Conservation (phyloP, 2,329 filamentous ascomycete species). For the Pseudogymnoascus sp. region DNA sequence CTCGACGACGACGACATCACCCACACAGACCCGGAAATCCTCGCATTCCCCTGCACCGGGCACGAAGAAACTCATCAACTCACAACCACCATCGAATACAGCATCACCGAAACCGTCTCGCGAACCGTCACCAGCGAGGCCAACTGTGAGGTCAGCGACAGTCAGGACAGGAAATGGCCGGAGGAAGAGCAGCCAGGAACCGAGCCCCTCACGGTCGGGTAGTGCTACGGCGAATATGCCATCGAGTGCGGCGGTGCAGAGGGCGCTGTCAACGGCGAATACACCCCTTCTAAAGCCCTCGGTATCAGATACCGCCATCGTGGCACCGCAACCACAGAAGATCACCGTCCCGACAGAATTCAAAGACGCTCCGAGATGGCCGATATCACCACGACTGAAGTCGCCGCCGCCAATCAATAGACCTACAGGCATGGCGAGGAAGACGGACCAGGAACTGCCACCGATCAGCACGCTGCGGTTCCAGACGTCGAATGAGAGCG, state of each 20-base stretch:
- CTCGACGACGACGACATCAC: conserved; percentile 10
- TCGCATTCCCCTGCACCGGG: conserved; percentile 19
- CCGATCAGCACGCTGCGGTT: conserved; percentile 45
- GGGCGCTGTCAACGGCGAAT: conserved; percentile 58
- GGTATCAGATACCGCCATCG: conserved; percentile 50
- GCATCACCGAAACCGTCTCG: conserved; percentile 39
- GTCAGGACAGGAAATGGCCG: conserved; percentile 43
- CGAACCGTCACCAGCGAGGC: conserved; percentile 37
- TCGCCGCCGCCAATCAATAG: conserved; percentile 60
- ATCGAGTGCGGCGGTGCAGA: conserved; percentile 54
- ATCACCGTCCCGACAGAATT: conserved; percentile 40
- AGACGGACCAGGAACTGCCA: conserved; percentile 42
- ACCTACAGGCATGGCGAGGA: conserved; percentile 37
- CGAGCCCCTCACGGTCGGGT: conserved; percentile 49
- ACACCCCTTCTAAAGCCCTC: conserved; percentile 57
- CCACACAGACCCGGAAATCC: conserved; percentile 17
- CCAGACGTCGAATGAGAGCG: conserved; percentile 28
- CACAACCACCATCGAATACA: conserved; percentile 29
- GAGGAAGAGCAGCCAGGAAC: conserved; percentile 56
- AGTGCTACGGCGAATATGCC: conserved; percentile 42
- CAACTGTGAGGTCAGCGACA: conserved; percentile 23
- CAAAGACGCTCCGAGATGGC: conserved; percentile 60
- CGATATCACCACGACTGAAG: conserved; percentile 65
- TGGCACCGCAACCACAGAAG: conserved; percentile 58
- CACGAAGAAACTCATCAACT: conserved; percentile 21